Conservation (phyloP, 2,329 filamentous ascomycete species). For the Nigrospora oryzae region DNA sequence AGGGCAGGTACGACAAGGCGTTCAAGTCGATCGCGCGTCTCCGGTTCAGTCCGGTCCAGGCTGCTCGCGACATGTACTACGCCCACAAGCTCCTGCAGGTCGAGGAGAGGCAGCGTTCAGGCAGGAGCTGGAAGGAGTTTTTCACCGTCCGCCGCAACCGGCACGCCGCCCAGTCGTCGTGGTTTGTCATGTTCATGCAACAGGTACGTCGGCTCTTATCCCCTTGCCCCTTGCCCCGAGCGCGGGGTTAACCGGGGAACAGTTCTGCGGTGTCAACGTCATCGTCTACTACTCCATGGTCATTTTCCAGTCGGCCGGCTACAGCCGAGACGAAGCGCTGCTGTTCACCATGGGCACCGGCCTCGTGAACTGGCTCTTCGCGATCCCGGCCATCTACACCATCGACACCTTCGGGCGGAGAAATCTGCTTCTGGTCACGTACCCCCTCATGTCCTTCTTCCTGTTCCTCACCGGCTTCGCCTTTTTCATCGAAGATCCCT, state of each 20-base stretch:
- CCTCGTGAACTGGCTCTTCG: slow-evolving; percentile 55
- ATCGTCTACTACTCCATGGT: slow-evolving; percentile 40
- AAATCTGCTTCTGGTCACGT: slow-evolving; percentile 54
- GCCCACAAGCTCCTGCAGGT: slow-evolving; percentile 32
- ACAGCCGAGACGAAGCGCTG: slow-evolving; percentile 26
- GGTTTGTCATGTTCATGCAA: slow-evolving; percentile 59
- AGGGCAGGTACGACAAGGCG: slow-evolving; percentile 43
- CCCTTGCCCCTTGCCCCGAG: neutral
- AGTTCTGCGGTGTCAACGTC: slow-evolving; percentile 23
- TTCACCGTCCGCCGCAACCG: slow-evolving; percentile 50
- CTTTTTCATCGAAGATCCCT: slow-evolving; percentile 14
- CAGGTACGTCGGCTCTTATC: slow-evolving; percentile 22
- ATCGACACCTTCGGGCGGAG: slow-evolving; percentile 61
- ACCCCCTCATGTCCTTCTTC: slow-evolving; percentile 55
- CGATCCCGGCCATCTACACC: slow-evolving; percentile 56
- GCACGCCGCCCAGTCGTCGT: slow-evolving; percentile 57
- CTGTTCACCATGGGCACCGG: slow-evolving; percentile 37
- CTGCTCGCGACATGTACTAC: slow-evolving; percentile 55
- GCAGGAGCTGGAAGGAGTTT: slow-evolving; percentile 26
- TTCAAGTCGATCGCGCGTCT: slow-evolving; percentile 47
- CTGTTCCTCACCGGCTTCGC: slow-evolving; percentile 33
- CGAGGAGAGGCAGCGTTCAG: slow-evolving; percentile 20
- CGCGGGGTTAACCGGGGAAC: neutral
- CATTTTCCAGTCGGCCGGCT: slow-evolving; percentile 34
- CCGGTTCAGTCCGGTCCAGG: slow-evolving; percentile 49